These are phyloP conservation scores for Ochetophila trinervis DNA, from an alignment of 306 rosid genomes.

Conservation along the genomic window DNA sequence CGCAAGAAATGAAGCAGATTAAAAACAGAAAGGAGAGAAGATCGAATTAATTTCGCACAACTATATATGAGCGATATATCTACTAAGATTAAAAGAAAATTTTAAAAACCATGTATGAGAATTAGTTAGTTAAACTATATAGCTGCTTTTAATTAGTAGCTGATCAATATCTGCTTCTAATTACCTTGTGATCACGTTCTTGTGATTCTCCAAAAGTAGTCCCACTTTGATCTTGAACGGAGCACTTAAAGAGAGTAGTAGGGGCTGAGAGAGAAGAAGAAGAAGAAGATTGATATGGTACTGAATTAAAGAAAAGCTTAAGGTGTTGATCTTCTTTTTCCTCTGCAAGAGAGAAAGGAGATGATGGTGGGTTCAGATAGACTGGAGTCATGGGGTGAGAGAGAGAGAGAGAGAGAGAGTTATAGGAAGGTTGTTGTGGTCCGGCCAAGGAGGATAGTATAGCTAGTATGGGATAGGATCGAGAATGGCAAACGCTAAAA, in stretches of 20 bases:
- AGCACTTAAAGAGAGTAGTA: conserved; percentile 26
- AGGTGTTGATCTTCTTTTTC: conserved; percentile 32
- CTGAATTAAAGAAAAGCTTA: conserved; percentile 27
- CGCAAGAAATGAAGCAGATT: too few species aligned
- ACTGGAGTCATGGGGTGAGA: conserved; percentile 43
- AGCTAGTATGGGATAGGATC: conserved; percentile 34
- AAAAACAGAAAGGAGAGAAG: too few species aligned
- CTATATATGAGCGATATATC: too few species aligned
- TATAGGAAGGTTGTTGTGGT: background rate
- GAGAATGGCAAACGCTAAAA: conserved; percentile 19
- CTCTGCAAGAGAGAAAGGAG: conserved; percentile 33
- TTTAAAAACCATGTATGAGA: too few species aligned
- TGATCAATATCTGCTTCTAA: background rate
- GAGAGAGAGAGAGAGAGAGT: conserved; percentile 11
- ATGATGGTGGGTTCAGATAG: conserved; percentile 42
- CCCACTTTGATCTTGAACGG: conserved; percentile 30
- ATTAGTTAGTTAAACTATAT: too few species aligned
- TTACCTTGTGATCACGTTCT: conserved; percentile 45
- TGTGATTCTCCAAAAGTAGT: conserved; percentile 21
- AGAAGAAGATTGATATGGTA: conserved; percentile 22
- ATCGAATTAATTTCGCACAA: too few species aligned
- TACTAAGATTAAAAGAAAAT: too few species aligned
- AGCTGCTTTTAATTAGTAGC: too few species aligned
- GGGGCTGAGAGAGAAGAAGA: conserved; percentile 28
- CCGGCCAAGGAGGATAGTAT: conserved; percentile 29